phyloP scores from a whole-genome alignment of 192 early-diverging fungal species.

The Dissophora globulifera region DNA sequence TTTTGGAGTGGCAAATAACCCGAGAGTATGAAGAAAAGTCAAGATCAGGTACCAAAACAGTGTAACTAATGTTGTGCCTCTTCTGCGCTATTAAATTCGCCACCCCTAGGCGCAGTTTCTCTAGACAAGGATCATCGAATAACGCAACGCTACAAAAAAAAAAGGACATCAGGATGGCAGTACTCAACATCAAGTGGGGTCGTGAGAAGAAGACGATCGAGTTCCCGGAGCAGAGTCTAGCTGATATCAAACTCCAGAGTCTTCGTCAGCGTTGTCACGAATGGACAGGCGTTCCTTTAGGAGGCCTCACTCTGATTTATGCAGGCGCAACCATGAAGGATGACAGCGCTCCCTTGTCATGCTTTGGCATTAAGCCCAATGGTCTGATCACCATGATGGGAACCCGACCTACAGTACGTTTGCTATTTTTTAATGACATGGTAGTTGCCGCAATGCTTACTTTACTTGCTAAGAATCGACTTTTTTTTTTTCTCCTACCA shows the following conservation, averaged over 20 bases:
- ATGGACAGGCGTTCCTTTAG: slow-evolving; percentile 32
- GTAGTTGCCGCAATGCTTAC: too few species aligned
- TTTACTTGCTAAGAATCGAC: too few species aligned
- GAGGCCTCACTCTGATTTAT: slow-evolving; percentile 47
- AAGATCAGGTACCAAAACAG: too few species aligned
- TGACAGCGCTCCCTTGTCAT: slow-evolving; percentile 68
- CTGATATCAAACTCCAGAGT: slow-evolving; percentile 30
- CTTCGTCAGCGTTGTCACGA: slow-evolving; percentile 41
- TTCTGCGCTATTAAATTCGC: too few species aligned
- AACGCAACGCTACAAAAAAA: too few species aligned
- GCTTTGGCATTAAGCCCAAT: slow-evolving; percentile 80
- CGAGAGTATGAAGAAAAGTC: too few species aligned
- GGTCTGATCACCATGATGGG: slow-evolving; percentile 84
- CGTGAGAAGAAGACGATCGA: slow-evolving; percentile 32
- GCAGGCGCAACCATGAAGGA: slow-evolving; percentile 78
- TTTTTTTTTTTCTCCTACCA: too few species aligned
- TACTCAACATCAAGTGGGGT: slow-evolving; percentile 42
- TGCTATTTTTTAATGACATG: not conserved
- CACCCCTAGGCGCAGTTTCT: too few species aligned
- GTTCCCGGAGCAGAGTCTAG: slow-evolving; percentile 14
- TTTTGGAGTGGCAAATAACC: too few species aligned
- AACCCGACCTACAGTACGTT: slow-evolving; percentile 64
- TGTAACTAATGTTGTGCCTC: too few species aligned
- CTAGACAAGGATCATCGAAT: too few species aligned
- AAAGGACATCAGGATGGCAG: too few species aligned